Evolutionary conservation across 2,329 filamentous ascomycete genomes (phyloP).

Genomic region (Fusarium pininemorale): DNA sequence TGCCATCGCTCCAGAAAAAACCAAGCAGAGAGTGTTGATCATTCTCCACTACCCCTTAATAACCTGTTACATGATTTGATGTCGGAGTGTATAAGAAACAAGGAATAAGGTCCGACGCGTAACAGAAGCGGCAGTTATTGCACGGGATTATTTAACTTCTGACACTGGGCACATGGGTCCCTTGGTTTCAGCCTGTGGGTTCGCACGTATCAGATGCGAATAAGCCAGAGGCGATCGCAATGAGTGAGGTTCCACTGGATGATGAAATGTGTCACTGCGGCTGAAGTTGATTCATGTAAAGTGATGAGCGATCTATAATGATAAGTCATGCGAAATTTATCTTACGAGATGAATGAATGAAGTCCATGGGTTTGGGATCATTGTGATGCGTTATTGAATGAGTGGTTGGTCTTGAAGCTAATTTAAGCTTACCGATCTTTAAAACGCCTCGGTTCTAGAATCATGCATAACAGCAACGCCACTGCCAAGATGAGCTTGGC

Average conservation of each 20-base stretch:
- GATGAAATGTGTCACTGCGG: background rate
- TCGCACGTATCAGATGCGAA: background rate
- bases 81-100: conserved; percentile 7
- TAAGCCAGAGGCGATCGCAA: conserved; percentile 12
- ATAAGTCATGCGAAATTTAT: background rate
- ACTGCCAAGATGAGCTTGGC: background rate
- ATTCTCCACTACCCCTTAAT: conserved; percentile 32
- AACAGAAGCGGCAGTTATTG: background rate
- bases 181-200: conserved; percentile 9
- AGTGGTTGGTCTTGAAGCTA: background rate
- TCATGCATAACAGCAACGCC: background rate
- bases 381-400: background rate
- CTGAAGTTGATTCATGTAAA: background rate
- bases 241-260: background rate
- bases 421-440: background rate
- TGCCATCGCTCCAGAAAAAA: conserved; percentile 3
- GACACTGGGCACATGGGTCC: background rate
- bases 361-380: background rate
- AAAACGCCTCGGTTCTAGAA: background rate
- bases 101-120: conserved; percentile 12
- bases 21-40: background rate
- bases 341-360: background rate
- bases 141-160: conserved; percentile 12
- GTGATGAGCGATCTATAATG: background rate
- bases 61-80: conserved; percentile 15